phyloP scores from a whole-genome alignment of 805 yeast genomes.

The Candida quercuum region DNA sequence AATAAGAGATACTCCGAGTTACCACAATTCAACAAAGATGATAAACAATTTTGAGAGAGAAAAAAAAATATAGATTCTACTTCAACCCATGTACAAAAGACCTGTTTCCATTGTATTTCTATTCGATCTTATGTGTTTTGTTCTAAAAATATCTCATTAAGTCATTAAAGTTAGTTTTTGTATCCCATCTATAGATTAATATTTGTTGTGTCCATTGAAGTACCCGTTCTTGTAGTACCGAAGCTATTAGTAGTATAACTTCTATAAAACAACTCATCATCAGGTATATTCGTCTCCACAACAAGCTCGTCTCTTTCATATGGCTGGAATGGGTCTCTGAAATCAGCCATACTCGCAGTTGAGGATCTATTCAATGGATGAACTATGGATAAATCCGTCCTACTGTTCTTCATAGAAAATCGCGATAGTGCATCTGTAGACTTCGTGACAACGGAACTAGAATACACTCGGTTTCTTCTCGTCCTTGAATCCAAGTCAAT shows the following conservation, averaged over 20 bases:
- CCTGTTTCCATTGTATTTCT: no score
- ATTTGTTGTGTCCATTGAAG: slow-evolving; percentile 10
- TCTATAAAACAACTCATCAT: slow-evolving; percentile 1
- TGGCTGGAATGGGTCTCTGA: background rate
- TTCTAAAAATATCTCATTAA: no score
- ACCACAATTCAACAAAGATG: slow-evolving; percentile 29
- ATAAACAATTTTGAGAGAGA: slow-evolving; percentile 3
- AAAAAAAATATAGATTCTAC: no score
- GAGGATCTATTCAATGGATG: background rate
- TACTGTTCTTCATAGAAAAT: slow-evolving; percentile 5
- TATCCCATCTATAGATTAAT: slow-evolving; percentile 1
- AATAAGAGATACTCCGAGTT: slow-evolving; percentile 36
- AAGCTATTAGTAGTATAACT: slow-evolving; percentile 3
- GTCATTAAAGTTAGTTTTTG: no score
- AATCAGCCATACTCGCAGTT: background rate
- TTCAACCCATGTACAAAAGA: no score
- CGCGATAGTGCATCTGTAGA: slow-evolving; percentile 7
- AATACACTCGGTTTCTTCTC: slow-evolving; percentile 1
- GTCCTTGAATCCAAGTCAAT: slow-evolving; percentile 3
- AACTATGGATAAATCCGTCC: background rate
- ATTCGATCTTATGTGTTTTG: no score
- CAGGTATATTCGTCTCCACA: background rate
- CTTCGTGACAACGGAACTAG: slow-evolving; percentile 5
- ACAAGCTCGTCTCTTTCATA: background rate
- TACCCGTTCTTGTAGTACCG: slow-evolving; percentile 13